A percentile compares a stretch with the other conserved stretches of the same genome.
phyloP scores from a whole-genome alignment of 1,284 basidiomycete species.

The Leccinum holopus region DNA sequence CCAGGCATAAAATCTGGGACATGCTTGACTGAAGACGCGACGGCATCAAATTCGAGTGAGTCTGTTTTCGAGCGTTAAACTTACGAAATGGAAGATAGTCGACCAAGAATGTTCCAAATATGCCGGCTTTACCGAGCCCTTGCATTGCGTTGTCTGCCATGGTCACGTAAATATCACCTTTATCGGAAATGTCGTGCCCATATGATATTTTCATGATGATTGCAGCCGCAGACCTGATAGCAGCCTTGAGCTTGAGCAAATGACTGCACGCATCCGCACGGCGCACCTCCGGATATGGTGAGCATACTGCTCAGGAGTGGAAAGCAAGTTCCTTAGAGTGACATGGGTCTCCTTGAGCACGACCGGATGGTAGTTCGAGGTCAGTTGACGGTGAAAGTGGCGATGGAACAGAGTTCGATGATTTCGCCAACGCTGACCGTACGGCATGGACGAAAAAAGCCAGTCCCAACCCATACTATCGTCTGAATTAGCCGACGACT shows the following conservation, averaged over 20 bases:
- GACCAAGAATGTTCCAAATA: slow-evolving; percentile 44
- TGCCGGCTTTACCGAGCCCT: slow-evolving; percentile 38
- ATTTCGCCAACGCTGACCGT: slow-evolving; percentile 41
- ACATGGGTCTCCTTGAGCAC: slow-evolving; percentile 41
- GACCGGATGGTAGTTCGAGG: slow-evolving; percentile 36
- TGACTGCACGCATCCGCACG: neutral
- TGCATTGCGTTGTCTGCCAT: slow-evolving; percentile 42
- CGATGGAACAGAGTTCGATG: slow-evolving; percentile 47
- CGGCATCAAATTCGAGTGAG: neutral
- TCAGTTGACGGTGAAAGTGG: slow-evolving; percentile 39
- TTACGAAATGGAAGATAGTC: slow-evolving; percentile 32
- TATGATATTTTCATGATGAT: slow-evolving; percentile 43
- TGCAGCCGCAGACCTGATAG: slow-evolving; percentile 36
- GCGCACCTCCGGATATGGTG: slow-evolving; percentile 38
- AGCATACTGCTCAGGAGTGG: slow-evolving; percentile 37
- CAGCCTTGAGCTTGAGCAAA: neutral
- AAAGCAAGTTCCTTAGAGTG: slow-evolving; percentile 37
- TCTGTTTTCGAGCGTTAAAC: slow-evolving; percentile 8
- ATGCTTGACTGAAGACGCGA: slow-evolving; percentile 36
- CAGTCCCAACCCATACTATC: slow-evolving; percentile 50
- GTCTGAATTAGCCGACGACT: slow-evolving; percentile 1
- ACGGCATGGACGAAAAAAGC: slow-evolving; percentile 47
- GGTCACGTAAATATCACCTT: slow-evolving; percentile 44
- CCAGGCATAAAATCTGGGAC: slow-evolving; percentile 41
- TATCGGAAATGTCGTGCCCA: slow-evolving; percentile 36